These are phyloP conservation scores for Thraustochytrium striatum DNA, from an alignment of 352 stramenopile genomes.

Conservation along the genomic window DNA sequence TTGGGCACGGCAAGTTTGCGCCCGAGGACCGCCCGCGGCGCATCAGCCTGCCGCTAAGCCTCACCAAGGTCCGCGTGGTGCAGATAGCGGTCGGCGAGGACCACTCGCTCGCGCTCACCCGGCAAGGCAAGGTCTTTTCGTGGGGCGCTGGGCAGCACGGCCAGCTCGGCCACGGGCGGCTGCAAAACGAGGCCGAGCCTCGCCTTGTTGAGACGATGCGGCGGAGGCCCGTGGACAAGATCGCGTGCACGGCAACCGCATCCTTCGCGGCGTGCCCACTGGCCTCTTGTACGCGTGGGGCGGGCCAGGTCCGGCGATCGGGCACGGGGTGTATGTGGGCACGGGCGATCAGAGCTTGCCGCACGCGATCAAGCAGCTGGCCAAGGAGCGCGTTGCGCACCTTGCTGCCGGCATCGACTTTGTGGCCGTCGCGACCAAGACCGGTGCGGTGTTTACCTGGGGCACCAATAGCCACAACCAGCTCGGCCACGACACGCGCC, in stretches of 20 bases:
- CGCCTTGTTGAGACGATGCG: background rate
- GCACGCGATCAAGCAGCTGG: background rate
- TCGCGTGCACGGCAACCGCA: background rate
- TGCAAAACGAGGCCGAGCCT: constrained; percentile 24
- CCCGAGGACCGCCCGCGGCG: constrained; percentile 33
- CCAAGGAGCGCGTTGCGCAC: background rate
- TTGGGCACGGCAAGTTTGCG: constrained; percentile 52
- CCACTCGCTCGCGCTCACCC: constrained; percentile 39
- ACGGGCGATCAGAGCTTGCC: background rate
- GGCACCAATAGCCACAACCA: constrained; percentile 37
- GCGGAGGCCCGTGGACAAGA: background rate
- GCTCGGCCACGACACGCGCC: constrained; percentile 41
- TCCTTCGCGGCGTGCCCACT: background rate
- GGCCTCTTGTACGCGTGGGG: constrained; percentile 16
- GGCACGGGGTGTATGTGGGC: constrained; percentile 1
- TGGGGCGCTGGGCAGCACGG: constrained; percentile 47
- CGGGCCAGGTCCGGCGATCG: background rate
- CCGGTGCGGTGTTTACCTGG: constrained; percentile 50
- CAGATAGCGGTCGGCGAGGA: constrained; percentile 45
- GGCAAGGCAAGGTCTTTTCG: constrained; percentile 26
- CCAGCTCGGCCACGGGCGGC: constrained; percentile 46
- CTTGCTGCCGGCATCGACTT: background rate
- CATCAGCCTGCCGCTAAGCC: constrained; percentile 34
- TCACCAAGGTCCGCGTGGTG: background rate
- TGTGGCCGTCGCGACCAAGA: background rate